Base-by-base conservation (phyloP, 768 basidiomycete genomes). In the Lepiota brunneoincarnata region DNA sequence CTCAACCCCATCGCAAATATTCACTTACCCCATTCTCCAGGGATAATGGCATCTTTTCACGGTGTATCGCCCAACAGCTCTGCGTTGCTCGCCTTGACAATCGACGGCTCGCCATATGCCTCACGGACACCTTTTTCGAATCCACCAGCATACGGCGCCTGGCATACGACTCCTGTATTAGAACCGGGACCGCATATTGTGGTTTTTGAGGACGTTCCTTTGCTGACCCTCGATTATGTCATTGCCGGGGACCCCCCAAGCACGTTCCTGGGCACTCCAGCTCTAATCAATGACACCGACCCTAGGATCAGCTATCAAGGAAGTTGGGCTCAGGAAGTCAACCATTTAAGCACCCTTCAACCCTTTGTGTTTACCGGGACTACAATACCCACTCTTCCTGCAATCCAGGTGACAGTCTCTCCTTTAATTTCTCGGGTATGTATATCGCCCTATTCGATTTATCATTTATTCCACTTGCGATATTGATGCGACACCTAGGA, bases 221-320 rank as follows among this genome's bases (percentile, higher is more conserved):
- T 52, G 10, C 56, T 62, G 12, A 59, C 66, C 18, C 48, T 69
- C 12, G 67, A 69, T 48, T 63, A 59, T 24, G 60, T 60, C 15
- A 47, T 67, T 14, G 57, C 67, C 20, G 46, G 56, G 24, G 58
- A 65, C 3, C 54, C 57, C 17, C 53, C 58, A 14, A 66, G 64
- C 9, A 56, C 61, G 10, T 54, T 69, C 24, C 42, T 55, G 24
- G 58, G 59, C 9, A 58, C 58, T 44, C 58, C 55, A 2, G 46
- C 68, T 17, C 57, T 67, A 17, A 61, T 67, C 17, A 67, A 67
- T 45, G 62, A 68, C 37, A 53, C 61, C 34, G 60, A 66, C 18
- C 38, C 65, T 4, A 51, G 51, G 2, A 58, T 67, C 21, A 36
- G 41, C n/a, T 67, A 63, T 38, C 38, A 39, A 6, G 64, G 64